These are phyloP conservation scores for Neofusicoccum umdonicola DNA, from an alignment of 2,329 filamentous ascomycete species.

Conservation along the genomic window DNA sequence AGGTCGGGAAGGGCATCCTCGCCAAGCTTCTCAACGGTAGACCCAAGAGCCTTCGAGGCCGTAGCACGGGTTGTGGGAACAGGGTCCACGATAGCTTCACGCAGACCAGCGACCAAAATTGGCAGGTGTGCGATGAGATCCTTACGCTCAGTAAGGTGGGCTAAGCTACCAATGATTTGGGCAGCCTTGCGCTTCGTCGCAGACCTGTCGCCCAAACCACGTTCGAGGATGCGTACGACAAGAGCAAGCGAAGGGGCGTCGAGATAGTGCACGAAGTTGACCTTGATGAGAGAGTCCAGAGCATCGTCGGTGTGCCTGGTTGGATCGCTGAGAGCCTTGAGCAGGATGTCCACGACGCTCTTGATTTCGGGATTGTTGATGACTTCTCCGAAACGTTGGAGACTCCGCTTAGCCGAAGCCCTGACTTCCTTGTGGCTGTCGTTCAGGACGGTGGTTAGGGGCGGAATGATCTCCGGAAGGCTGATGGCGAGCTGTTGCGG, in stretches of 20 bases:
- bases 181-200: slow-evolving; percentile 94
- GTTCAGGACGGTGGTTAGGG: slow-evolving; percentile 87
- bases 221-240: slow-evolving; percentile 91
- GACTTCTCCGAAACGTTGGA: slow-evolving; percentile 97
- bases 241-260: slow-evolving; percentile 93
- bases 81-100: slow-evolving; percentile 86
- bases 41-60: slow-evolving; percentile 91
- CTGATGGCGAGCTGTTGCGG: slow-evolving; percentile 90
- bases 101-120: slow-evolving; percentile 85
- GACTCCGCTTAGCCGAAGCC: slow-evolving; percentile 84
- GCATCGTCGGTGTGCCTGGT: slow-evolving; percentile 97
- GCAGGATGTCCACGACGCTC: slow-evolving; percentile 80
- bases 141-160: slow-evolving; percentile 93
- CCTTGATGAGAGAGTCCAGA: slow-evolving; percentile 89
- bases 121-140: slow-evolving; percentile 89
- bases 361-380: slow-evolving; percentile 98
- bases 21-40: slow-evolving; percentile 95
- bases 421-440: slow-evolving; percentile 98
- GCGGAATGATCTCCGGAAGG: slow-evolving; percentile 93
- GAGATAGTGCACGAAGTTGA: slow-evolving; percentile 98
- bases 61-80: slow-evolving; percentile 95
- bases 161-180: slow-evolving; percentile 96
- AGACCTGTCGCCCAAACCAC: slow-evolving; percentile 85
- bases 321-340: slow-evolving; percentile 95
- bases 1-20: slow-evolving; percentile 96